These are phyloP conservation scores for Allium sativum DNA, from an alignment of 106 monocot species.

Conservation along the genomic window DNA sequence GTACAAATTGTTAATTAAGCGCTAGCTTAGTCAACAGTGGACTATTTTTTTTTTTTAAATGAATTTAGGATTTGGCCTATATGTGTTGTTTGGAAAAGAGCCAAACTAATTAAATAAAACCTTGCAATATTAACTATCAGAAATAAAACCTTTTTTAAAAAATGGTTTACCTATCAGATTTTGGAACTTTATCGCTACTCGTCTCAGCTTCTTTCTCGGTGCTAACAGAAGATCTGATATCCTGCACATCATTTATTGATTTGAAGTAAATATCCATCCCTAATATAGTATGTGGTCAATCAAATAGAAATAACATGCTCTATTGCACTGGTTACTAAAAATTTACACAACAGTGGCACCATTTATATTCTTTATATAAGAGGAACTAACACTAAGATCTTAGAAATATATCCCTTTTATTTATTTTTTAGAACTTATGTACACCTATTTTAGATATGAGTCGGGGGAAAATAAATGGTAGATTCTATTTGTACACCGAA, in stretches of 20 bases:
- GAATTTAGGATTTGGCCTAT: too few relatives aligned
- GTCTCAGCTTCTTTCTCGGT: constrained; percentile 8
- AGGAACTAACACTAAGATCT: too few relatives aligned
- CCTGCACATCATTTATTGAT: background rate
- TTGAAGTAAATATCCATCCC: background rate
- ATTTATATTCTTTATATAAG: too few relatives aligned
- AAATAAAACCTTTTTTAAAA: background rate
- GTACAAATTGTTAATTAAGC: too few relatives aligned
- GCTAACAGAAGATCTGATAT: background rate
- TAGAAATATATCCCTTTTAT: too few relatives aligned
- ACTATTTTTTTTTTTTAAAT: too few relatives aligned
- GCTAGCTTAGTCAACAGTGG: too few relatives aligned
- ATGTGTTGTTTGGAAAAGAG: background rate
- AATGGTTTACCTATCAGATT: constrained; percentile 2
- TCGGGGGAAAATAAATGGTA: too few relatives aligned
- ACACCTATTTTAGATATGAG: too few relatives aligned
- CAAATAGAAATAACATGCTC: background rate
- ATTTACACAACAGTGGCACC: background rate
- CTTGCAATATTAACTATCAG: background rate
- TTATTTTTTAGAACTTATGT: too few relatives aligned
- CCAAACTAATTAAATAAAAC: background rate
- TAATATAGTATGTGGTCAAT: background rate
- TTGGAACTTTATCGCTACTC: background rate
- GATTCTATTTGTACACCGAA: too few relatives aligned
- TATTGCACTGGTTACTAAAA: background rate